Evolutionary conservation across 371 early-diverging fungal species (phyloP), one percentile per base, ranked within the genome.

Genomic region (Syncephalastrum sp.): DNA sequence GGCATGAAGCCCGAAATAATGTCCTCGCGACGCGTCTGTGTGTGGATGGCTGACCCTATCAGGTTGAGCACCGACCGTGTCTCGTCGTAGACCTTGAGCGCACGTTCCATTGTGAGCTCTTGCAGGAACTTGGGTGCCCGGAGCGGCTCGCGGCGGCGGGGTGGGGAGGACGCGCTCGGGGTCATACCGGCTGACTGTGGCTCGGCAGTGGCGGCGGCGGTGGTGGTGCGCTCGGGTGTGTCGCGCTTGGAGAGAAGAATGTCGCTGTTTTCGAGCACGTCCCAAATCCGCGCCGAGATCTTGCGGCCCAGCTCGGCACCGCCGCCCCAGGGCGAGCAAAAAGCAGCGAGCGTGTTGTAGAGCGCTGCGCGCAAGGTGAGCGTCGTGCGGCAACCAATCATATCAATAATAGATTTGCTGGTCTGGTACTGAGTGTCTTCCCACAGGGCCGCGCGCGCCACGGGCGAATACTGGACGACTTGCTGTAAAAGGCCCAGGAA

Each of bases 61-160:
- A 97, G 77, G 7, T 81, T 70, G 10, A 94, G 64, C 58, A 94
- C 89, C 1, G 96, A 88, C 10, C 88, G 61, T 0, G 94, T 95
- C 68, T 94, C 92, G 0, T 91, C 87, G 63, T 90, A 98, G 0
- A 85, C 81, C 56, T 89, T 87, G 29, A 72, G 82, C 1, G 75
- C 63, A 0, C 85, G 67, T 47, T 78, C 74, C 15, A 61, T 33
- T 41, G 58, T 52, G 4, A 75, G 54, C 41, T 75, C 75, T 33
- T 53, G 65, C 5, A 75, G n/a, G 21, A 75, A 54, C 0, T 65
- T 65, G 10, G 65, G 53, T 13, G 24, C 42, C 23, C 25, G 47
- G 14, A 16, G 29, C 13, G 46, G 42, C 19, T 16, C 12, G 12
- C 16, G 50, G 4, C 42, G 53, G 10, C 6, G 48, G 38, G 60